phyloP scores from a whole-genome alignment of 148 eudicot genomes.

The Amaranthus hypochondriacus region DNA sequence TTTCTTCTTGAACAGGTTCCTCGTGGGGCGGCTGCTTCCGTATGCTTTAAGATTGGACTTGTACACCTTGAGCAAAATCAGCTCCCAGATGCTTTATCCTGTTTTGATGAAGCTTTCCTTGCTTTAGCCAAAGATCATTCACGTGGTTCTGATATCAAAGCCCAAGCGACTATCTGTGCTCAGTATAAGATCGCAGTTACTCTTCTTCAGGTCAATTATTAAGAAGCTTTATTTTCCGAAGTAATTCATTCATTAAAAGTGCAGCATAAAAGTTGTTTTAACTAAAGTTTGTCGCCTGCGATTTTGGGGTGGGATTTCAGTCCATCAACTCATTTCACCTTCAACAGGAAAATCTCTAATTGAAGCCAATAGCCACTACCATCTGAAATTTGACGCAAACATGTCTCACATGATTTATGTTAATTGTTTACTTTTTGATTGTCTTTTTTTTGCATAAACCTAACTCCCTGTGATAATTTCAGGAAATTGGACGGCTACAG shows the following conservation, averaged over 20 bases:
- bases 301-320: background rate
- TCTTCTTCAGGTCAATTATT: conserved; percentile 66
- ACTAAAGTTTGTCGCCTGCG: background rate
- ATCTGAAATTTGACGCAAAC: background rate
- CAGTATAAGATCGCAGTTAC: conserved; percentile 96
- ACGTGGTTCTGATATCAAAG: conserved; percentile 87
- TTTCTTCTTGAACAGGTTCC: conserved; percentile 61
- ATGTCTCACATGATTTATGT: background rate
- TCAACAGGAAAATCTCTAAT: background rate
- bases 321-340: too few species aligned
- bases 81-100: conserved; percentile 93
- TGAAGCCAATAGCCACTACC: background rate
- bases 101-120: conserved; percentile 95
- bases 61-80: conserved; percentile 96
- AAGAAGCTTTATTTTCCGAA: background rate
- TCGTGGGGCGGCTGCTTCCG: conserved; percentile 92
- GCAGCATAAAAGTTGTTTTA: background rate
- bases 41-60: conserved; percentile 90
- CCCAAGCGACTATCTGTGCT: conserved; percentile 97
- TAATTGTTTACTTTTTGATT: background rate
- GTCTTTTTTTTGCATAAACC: background rate
- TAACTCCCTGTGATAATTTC: background rate
- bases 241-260: too few species aligned
- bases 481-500: conserved; percentile 94
- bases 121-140: conserved; percentile 97